A percentile compares a stretch with the other conserved stretches of the same genome.
These are phyloP conservation scores for Rhodotorula diobovata DNA, from an alignment of 768 basidiomycete species.

Conservation along the genomic window DNA sequence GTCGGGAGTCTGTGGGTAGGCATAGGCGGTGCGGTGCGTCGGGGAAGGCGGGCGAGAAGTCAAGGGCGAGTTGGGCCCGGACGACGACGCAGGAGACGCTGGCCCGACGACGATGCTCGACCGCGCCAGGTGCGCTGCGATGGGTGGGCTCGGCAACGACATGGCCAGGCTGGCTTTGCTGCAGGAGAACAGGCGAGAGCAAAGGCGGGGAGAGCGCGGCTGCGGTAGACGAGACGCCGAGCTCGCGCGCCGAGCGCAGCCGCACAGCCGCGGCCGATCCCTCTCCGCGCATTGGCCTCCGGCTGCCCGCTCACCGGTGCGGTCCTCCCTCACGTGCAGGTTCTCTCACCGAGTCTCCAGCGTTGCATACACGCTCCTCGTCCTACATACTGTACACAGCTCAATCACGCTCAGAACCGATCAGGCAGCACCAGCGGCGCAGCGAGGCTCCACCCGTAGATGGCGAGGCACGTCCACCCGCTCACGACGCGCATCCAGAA, in stretches of 20 bases:
- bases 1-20: conserved; percentile 13
- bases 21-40: background rate
- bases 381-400: background rate
- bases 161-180: background rate
- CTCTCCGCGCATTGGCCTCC: no score
- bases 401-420: conserved; percentile 52
- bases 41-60: conserved; percentile 20
- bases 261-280: no score
- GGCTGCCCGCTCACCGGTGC: no score
- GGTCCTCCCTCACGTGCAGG: no score
- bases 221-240: no score
- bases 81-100: background rate
- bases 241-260: no score
- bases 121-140: conserved; percentile 4
- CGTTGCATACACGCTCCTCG: no score
- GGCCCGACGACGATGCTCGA: background rate
- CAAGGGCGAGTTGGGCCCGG: conserved; percentile 11
- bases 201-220: background rate
- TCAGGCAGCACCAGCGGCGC: conserved; percentile 90
- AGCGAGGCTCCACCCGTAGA: conserved; percentile 81
- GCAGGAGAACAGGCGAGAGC: background rate
- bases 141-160: conserved; percentile 1
- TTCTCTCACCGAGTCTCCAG: no score
- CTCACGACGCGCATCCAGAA: conserved; percentile 99
- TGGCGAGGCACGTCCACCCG: conserved; percentile 78